Evolutionary conservation across 495 filamentous ascomycete genomes (phyloP).

Genomic region (Penicillium angulare): DNA sequence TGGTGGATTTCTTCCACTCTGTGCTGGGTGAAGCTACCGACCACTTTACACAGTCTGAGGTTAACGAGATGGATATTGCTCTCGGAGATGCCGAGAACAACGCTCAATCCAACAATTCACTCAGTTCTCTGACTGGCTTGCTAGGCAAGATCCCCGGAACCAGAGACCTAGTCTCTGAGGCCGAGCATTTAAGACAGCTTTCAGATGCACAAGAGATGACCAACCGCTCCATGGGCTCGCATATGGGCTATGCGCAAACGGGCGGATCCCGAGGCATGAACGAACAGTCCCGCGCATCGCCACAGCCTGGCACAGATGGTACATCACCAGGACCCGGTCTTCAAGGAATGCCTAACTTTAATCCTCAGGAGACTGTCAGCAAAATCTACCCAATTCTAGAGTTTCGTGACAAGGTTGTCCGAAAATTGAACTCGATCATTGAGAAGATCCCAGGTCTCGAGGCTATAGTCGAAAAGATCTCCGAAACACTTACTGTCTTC

Average conservation of each 20-base stretch:
- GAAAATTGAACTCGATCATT: conserved; percentile 75
- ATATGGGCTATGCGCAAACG: conserved; percentile 30
- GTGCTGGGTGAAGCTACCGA: conserved; percentile 96
- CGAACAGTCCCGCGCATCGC: conserved; percentile 13
- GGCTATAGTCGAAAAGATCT: conserved; percentile 81
- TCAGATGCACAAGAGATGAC: conserved; percentile 73
- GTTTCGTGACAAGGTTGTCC: conserved; percentile 91
- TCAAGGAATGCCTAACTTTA: conserved; percentile 73
- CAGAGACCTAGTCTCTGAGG: conserved; percentile 73
- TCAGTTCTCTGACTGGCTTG: conserved; percentile 63
- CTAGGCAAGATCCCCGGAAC: conserved; percentile 78
- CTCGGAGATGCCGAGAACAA: conserved; percentile 59
- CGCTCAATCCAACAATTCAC: conserved; percentile 42
- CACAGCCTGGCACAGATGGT: conserved; percentile 29
- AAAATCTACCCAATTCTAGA: conserved; percentile 94
- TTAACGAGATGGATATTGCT: conserved; percentile 81
- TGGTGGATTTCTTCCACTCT: conserved; percentile 93
- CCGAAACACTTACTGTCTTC: conserved; percentile 86
- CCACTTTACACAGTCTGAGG: conserved; percentile 92
- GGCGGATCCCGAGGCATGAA: conserved; percentile 7
- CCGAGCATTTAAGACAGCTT: conserved; percentile 67
- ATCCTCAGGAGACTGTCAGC: conserved; percentile 74
- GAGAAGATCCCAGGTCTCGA: conserved; percentile 92
- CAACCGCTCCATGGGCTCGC: conserved; percentile 43
- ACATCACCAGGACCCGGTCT: conserved; percentile 48